phyloP scores from a whole-genome alignment of 176 grass and related monocot genomes.

The Puccinellia tenuiflora region DNA sequence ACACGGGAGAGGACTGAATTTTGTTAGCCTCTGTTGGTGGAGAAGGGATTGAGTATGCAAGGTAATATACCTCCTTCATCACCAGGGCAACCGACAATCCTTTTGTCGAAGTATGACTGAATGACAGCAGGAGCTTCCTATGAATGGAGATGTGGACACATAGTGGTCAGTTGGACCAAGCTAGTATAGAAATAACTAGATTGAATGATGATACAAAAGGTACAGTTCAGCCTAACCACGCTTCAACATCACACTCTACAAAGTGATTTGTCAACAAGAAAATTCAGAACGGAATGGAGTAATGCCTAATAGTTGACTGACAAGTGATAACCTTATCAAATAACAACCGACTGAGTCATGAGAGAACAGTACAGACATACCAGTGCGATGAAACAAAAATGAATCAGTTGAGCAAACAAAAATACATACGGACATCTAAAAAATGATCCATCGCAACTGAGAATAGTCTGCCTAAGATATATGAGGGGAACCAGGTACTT shows the following conservation, averaged over 20 bases:
- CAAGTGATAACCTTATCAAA: neutral
- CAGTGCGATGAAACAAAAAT: neutral
- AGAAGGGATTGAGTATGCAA: neutral
- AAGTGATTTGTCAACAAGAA: neutral
- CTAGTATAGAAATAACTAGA: constrained; percentile 5
- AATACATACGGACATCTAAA: neutral
- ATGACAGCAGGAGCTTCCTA: constrained; percentile 64
- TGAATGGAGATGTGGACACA: neutral
- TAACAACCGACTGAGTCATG: neutral
- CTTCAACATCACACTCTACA: neutral
- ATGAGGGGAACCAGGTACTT: neutral
- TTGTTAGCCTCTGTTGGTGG: neutral
- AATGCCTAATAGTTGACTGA: neutral
- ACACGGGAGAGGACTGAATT: neutral
- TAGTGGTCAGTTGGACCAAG: neutral
- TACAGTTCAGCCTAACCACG: neutral
- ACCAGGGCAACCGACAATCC: constrained; percentile 70
- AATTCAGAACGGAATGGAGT: neutral
- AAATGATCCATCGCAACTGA: neutral
- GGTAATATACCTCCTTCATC: constrained; percentile 51
- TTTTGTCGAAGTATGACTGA: constrained; percentile 63
- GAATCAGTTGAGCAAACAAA: neutral
- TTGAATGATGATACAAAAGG: neutral
- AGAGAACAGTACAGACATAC: neutral
- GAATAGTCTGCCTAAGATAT: neutral